These are phyloP conservation scores for Kodamaea laetipori DNA, from an alignment of 805 yeast genomes.

Conservation along the genomic window DNA sequence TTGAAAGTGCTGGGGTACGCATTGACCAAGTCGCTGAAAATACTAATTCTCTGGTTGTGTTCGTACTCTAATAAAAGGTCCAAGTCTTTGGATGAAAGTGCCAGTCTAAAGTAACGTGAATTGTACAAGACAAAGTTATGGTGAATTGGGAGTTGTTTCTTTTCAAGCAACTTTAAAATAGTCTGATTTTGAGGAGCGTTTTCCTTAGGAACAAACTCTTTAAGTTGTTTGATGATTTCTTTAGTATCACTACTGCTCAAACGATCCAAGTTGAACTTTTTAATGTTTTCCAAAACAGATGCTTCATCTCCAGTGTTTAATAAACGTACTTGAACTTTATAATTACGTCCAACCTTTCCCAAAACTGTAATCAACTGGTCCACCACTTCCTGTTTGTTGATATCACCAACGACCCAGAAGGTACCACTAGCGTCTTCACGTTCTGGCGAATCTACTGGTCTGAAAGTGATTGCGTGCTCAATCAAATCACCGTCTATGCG, in stretches of 20 bases:
- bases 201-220: slow-evolving; percentile 3
- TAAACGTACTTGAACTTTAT: slow-evolving; percentile 39
- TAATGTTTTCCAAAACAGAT: slow-evolving; percentile 9
- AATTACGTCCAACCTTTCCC: slow-evolving; percentile 11
- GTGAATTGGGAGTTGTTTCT: slow-evolving; percentile 33
- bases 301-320: slow-evolving; percentile 26
- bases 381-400: slow-evolving; percentile 38
- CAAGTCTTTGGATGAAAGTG: slow-evolving; percentile 29
- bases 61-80: slow-evolving; percentile 50
- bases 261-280: neutral
- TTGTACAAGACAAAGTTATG: slow-evolving; percentile 49
- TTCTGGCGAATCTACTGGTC: slow-evolving; percentile 15
- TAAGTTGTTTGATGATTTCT: slow-evolving; percentile 5
- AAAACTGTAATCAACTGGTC: slow-evolving; percentile 47
- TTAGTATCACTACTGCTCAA: slow-evolving; percentile 15
- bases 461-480: slow-evolving; percentile 26
- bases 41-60: slow-evolving; percentile 42
- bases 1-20: slow-evolving; percentile 31
- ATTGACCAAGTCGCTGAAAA: slow-evolving; percentile 29
- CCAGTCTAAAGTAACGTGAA: slow-evolving; percentile 52
- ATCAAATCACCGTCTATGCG: slow-evolving; percentile 28
- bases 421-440: slow-evolving; percentile 44
- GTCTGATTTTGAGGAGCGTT: slow-evolving; percentile 10
- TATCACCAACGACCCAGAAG: slow-evolving; percentile 63
- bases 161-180: slow-evolving; percentile 25